Percentiles rank a stretch among this genome's conserved stretches.
phyloP scores from a whole-genome alignment of 139 green algal species.

The Diplosphaera chodatii region DNA sequence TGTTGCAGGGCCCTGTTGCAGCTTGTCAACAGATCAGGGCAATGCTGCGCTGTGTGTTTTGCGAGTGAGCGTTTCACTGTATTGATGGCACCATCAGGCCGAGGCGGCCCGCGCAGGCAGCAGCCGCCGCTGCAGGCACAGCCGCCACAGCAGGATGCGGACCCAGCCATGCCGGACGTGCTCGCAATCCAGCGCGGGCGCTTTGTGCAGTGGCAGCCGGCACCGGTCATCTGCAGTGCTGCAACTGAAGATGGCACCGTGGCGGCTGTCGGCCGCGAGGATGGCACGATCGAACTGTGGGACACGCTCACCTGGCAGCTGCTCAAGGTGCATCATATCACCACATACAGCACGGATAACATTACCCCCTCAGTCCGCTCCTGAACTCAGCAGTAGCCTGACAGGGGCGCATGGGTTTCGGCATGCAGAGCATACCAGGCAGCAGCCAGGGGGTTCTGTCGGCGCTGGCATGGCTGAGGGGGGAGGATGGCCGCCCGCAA shows the following conservation, averaged over 20 bases:
- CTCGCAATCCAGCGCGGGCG: constrained; percentile 66
- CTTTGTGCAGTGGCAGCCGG: constrained; percentile 72
- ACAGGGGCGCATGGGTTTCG: too few relatives aligned
- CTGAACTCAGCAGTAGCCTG: too few relatives aligned
- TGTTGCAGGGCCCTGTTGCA: too few relatives aligned
- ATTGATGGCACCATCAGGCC: too few relatives aligned
- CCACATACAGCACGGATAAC: too few relatives aligned
- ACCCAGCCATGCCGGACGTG: constrained; percentile 7
- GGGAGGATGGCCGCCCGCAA: constrained; percentile 26
- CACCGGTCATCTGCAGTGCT: constrained; percentile 60
- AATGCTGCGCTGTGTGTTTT: too few relatives aligned
- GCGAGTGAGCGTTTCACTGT: too few relatives aligned
- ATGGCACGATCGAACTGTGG: constrained; percentile 81
- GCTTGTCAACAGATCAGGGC: too few relatives aligned
- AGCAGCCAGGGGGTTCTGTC: constrained; percentile 44
- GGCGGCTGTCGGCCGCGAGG: constrained; percentile 67
- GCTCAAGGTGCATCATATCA: constrained; percentile 37
- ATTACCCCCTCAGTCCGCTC: too few relatives aligned
- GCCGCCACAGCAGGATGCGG: background rate
- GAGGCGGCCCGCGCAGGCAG: background rate
- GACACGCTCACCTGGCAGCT: constrained; percentile 45
- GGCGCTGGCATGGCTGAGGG: constrained; percentile 61
- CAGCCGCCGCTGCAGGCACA: background rate
- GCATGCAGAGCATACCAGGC: constrained; percentile 58
- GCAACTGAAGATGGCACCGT: constrained; percentile 57